phyloP scores from a whole-genome alignment of 202 grass and related monocot species.

The Setaria italica region DNA sequence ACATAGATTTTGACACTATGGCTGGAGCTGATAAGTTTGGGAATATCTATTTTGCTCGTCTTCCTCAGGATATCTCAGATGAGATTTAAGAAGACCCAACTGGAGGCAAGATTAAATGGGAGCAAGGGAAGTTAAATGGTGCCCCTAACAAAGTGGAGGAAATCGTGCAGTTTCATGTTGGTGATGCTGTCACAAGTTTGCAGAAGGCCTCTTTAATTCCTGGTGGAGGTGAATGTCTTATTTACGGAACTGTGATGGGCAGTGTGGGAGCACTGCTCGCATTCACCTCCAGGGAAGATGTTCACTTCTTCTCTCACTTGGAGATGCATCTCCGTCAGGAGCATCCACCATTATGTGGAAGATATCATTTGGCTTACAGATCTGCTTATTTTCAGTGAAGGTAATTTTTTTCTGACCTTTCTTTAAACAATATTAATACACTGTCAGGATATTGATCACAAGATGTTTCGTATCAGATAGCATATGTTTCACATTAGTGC shows the following conservation, averaged over 20 bases:
- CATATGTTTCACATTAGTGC: not conserved
- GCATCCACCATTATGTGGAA: slow-evolving; percentile 92
- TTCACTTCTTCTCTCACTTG: slow-evolving; percentile 96
- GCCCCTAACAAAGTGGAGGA: slow-evolving; percentile 98
- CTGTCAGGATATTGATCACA: not conserved
- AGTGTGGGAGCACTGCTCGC: slow-evolving; percentile 91
- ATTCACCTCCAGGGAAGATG: slow-evolving; percentile 95
- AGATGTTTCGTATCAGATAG: slow-evolving; percentile 6
- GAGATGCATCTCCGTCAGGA: slow-evolving; percentile 99
- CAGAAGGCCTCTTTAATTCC: slow-evolving; percentile 97
- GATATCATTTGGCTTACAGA: slow-evolving; percentile 94
- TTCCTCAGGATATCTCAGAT: slow-evolving; percentile 90
- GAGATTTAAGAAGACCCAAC: slow-evolving; percentile 99
- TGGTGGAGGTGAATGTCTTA: slow-evolving; percentile 89
- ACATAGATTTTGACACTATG: slow-evolving; percentile 99
- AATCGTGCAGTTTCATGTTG: slow-evolving; percentile 97
- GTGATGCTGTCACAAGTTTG: slow-evolving; percentile 95
- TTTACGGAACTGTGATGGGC: slow-evolving; percentile 96
- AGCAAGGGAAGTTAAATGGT: slow-evolving; percentile 94
- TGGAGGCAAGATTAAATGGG: slow-evolving; percentile 97
- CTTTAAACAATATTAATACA: not conserved
- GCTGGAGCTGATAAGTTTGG: slow-evolving; percentile 98
- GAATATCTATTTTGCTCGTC: slow-evolving; percentile 93
- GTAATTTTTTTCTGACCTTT: slow-evolving; percentile 43
- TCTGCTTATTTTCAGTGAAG: slow-evolving; percentile 96